Conservation (phyloP, 164 flowering plant species). For the Malania oleifera region DNA sequence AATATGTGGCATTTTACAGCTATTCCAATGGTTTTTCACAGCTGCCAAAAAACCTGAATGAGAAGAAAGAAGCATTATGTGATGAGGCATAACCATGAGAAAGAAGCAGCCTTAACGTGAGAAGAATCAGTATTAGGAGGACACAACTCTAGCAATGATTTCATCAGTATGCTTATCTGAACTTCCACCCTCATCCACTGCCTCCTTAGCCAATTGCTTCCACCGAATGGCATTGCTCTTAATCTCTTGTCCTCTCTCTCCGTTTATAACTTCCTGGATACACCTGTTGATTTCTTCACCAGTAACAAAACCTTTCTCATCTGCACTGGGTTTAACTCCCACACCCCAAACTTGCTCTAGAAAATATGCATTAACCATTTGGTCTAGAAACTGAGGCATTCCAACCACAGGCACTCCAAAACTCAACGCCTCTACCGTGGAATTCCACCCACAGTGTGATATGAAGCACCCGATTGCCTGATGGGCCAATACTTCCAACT, state of each 20-base stretch:
- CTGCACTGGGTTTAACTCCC: slow-evolving; percentile 5
- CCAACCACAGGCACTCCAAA: slow-evolving; percentile 21
- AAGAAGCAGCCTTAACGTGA: no score
- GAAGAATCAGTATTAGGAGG: not conserved
- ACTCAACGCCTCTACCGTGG: slow-evolving; percentile 19
- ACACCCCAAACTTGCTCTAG: slow-evolving; percentile 15
- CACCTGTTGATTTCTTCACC: slow-evolving; percentile 12
- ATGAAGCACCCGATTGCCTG: slow-evolving; percentile 18
- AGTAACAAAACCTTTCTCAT: slow-evolving; percentile 4
- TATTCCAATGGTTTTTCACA: no score
- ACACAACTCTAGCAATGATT: slow-evolving; percentile 8
- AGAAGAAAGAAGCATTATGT: slow-evolving; percentile 1
- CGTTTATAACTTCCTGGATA: slow-evolving; percentile 10
- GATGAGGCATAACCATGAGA: no score
- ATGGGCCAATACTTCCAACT: slow-evolving; percentile 16
- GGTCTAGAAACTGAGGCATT: slow-evolving; percentile 20
- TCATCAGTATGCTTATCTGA: slow-evolving; percentile 17
- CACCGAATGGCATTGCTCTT: slow-evolving; percentile 8
- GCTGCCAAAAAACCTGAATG: no score
- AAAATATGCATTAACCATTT: slow-evolving; percentile 17
- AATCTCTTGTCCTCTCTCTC: slow-evolving; percentile 8
- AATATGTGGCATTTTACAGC: no score
- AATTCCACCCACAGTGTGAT: slow-evolving; percentile 25
- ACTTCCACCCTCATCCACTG: slow-evolving; percentile 18
- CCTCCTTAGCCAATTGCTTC: slow-evolving; percentile 20